These are phyloP conservation scores for Penicillium decumbens DNA, from an alignment of 2,329 filamentous ascomycete species.

Conservation along the genomic window DNA sequence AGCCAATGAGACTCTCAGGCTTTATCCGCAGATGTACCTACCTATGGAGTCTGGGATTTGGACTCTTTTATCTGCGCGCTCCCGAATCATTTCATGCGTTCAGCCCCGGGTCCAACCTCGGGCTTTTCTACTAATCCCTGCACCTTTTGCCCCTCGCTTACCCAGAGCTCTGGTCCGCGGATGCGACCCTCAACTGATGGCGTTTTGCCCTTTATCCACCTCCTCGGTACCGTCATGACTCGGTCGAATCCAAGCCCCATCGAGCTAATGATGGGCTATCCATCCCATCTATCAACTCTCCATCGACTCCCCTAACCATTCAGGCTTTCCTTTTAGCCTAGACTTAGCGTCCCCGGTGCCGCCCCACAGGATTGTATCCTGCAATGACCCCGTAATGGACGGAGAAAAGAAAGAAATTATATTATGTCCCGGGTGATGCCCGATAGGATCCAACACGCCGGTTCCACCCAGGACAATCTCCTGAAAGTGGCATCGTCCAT, in stretches of 20 bases:
- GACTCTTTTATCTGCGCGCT: background rate
- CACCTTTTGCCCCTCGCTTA: background rate
- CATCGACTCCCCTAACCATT: background rate
- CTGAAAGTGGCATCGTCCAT: background rate
- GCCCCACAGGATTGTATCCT: background rate
- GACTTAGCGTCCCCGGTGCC: background rate
- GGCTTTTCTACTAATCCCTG: background rate
- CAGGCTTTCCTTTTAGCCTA: background rate
- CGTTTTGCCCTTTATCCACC: background rate
- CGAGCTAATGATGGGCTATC: background rate
- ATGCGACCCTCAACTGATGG: constrained; percentile 1
- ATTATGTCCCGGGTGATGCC: background rate
- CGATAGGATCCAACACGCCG: background rate
- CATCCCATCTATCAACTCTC: background rate
- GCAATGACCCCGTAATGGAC: background rate
- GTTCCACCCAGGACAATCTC: background rate
- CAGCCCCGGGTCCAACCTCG: background rate
- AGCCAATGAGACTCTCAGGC: too few relatives aligned
- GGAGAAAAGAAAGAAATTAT: background rate
- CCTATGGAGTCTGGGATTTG: background rate
- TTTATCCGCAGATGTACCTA: too few relatives aligned
- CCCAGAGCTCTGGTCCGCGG: constrained; percentile 1
- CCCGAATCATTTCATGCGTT: background rate
- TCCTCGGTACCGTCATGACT: background rate
- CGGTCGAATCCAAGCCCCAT: background rate